phyloP scores from a whole-genome alignment of 768 basidiomycete genomes.

The Suillus clintonianus region DNA sequence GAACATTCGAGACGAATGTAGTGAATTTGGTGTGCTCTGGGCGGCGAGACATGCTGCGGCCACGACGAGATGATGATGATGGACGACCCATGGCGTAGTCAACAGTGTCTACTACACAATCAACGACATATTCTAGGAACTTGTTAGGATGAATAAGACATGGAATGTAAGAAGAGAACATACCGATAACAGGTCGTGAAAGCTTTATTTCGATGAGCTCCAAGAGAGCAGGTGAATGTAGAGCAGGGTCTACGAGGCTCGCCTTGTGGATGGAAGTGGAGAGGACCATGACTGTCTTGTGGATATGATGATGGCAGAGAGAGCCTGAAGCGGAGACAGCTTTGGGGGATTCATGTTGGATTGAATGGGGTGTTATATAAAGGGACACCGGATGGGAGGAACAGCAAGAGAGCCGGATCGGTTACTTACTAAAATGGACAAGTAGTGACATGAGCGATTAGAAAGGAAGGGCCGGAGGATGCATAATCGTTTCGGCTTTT shows the following conservation, averaged over 20 bases:
- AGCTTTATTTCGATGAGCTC: constrained; percentile 70
- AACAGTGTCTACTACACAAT: constrained; percentile 70
- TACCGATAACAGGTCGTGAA: constrained; percentile 63
- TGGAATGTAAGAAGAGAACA: constrained; percentile 26
- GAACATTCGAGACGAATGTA: constrained; percentile 66
- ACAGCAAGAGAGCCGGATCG: constrained; percentile 36
- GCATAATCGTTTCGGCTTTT: neutral
- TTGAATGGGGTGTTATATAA: constrained; percentile 29
- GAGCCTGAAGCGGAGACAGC: constrained; percentile 5
- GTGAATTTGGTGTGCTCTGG: constrained; percentile 59
- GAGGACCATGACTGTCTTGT: constrained; percentile 11
- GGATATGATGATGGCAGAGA: constrained; percentile 4
- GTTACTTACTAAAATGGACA: constrained; percentile 30
- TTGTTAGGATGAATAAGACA: neutral
- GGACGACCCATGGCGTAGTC: constrained; percentile 76
- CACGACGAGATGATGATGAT: constrained; percentile 48
- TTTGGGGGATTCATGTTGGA: constrained; percentile 11
- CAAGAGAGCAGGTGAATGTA: constrained; percentile 66
- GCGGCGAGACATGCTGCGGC: constrained; percentile 47
- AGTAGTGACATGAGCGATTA: constrained; percentile 27
- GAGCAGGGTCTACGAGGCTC: constrained; percentile 61
- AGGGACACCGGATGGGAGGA: constrained; percentile 20
- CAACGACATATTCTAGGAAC: constrained; percentile 66
- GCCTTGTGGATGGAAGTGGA: constrained; percentile 39
- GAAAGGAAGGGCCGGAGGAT: constrained; percentile 16